Base-by-base conservation (phyloP, 2,329 filamentous ascomycete genomes). In the Stemphylium beticola region DNA sequence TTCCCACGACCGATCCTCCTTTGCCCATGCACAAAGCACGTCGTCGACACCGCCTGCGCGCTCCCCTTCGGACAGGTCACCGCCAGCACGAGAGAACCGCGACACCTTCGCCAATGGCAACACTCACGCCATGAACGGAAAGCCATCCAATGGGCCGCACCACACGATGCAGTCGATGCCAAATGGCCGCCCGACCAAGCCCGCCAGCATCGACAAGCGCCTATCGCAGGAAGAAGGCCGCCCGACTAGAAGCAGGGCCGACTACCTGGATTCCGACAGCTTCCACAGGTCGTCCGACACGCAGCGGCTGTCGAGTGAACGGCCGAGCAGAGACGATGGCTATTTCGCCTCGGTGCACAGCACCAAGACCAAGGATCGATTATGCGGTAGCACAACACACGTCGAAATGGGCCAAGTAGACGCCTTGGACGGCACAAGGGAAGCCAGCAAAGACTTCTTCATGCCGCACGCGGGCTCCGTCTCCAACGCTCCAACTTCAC, bases 321-420 rank as follows among this genome's bases (percentile, higher is more conserved):
- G 65, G 33, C 66, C 67, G 15, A 61, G 52, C 59, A 65, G 76
- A 43, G 78, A 80, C 64, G 79, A 81, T 53, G 78, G 79, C 58
- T 79, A 79, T 68, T 81, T 81, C 57, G 74, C 76, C 31, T 72
- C 75, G 31, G 60, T 75, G 36, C 60, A 72, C 58, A 70, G 67
- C 49, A 72, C 64, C 57, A 68, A 76, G 53, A 54, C 60, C 59
- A 51, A 77, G 65, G 69, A 78, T 46, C 34, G 57, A 7, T 6
- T 58, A 31, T 50, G 58, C 11, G 52, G 52, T 24, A 69, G 75
- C 64, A 69, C 73, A 60, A 72, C 71, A 56, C 58, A 76, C 56
- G 75, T 77, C 55, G 71, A 71, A 55, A 63, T 77, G 44, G 72
- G 68, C 59, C 64, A 66, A 18, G 41, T 71, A n/a, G 58, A 61